These are phyloP conservation scores for Leptomonas pyrrhocoris DNA, from an alignment of 208 protist genomes.

Conservation along the genomic window DNA sequence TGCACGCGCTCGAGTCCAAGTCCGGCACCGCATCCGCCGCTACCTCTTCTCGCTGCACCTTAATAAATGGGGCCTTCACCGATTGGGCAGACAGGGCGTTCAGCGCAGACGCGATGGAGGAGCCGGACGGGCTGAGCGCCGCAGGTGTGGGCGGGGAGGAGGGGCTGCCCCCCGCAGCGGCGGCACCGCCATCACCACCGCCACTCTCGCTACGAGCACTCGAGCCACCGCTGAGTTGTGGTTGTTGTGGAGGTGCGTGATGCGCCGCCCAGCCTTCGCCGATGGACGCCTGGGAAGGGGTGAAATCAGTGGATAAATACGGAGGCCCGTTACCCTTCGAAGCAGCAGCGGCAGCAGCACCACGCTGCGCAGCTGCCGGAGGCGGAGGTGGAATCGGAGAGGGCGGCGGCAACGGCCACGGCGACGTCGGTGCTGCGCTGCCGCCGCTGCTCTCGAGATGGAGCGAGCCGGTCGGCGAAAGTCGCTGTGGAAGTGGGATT, in stretches of 20 bases:
- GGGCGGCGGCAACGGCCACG: conserved; percentile 18
- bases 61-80: conserved; percentile 19
- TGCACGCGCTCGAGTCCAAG: conserved; percentile 6
- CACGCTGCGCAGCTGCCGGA: conserved; percentile 14
- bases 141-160: conserved; percentile 2
- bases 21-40: conserved; percentile 17
- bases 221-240: background rate
- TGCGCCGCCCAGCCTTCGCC: background rate
- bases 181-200: background rate
- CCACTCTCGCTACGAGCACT: background rate
- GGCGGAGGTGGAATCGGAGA: conserved; percentile 7
- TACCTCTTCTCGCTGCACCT: conserved; percentile 26
- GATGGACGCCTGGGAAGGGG: background rate
- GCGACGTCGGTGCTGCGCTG: background rate
- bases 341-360: conserved; percentile 8
- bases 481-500: background rate
- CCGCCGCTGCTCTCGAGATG: conserved; percentile 6
- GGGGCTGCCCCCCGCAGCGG: background rate
- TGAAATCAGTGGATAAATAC: background rate
- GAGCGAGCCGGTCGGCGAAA: background rate
- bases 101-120: conserved; percentile 10
- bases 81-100: conserved; percentile 8
- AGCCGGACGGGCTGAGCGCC: background rate
- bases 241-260: background rate
- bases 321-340: background rate